Percentiles rank a stretch among this genome's conserved stretches.
Conservation (phyloP, 225 moss, liverwort and hornwort species). For the Polytrichum commune region DNA sequence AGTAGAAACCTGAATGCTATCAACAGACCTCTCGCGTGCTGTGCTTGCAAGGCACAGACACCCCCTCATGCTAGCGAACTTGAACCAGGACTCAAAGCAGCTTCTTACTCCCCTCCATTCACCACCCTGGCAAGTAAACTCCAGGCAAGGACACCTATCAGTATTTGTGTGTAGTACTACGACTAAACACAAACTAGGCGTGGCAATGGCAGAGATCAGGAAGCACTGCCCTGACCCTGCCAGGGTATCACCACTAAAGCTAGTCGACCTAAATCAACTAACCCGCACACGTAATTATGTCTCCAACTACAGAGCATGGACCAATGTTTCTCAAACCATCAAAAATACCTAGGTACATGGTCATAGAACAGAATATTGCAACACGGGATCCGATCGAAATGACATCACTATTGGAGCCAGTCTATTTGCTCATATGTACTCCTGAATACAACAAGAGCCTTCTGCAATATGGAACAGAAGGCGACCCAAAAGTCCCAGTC, state of each 20-base stretch:
- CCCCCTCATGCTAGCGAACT: constrained; percentile 24
- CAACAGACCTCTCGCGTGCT: constrained; percentile 20
- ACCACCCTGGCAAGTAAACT: constrained; percentile 29
- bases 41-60: constrained; percentile 30
- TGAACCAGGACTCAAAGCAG: constrained; percentile 37
- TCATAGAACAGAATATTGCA: too few species aligned
- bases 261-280: neutral
- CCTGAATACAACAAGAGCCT: too few species aligned
- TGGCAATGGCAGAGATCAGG: neutral
- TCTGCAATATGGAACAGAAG: too few species aligned
- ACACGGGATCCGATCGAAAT: too few species aligned
- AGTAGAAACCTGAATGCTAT: constrained; percentile 8
- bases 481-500: too few species aligned
- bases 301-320: neutral
- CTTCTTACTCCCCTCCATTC: constrained; percentile 29
- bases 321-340: neutral
- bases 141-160: constrained; percentile 39
- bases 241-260: neutral
- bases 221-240: neutral
- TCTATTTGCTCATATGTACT: too few species aligned
- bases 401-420: too few species aligned
- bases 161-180: constrained; percentile 27
- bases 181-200: neutral
- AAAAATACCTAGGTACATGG: too few species aligned
- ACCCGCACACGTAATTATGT: neutral